Evolutionary conservation across 179 eudicot genomes (phyloP).

Genomic region (Beta corolliflora): DNA sequence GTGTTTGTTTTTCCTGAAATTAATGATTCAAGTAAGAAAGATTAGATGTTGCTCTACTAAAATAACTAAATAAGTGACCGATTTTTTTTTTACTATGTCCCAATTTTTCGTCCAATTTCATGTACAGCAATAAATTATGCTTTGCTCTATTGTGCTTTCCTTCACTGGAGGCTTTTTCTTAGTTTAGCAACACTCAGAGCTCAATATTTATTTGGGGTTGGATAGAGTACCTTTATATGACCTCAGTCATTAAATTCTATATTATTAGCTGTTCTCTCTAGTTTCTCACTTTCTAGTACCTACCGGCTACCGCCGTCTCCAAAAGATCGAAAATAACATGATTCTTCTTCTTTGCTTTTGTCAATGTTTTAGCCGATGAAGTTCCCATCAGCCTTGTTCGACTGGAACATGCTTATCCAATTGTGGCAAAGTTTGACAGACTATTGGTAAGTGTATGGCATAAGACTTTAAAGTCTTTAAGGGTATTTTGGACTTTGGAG

Average conservation of each 20-base stretch:
- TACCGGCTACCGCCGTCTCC: not conserved
- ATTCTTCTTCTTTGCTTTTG: constrained; percentile 10
- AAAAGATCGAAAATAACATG: not conserved
- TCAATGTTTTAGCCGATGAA: constrained; percentile 26
- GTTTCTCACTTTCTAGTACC: not conserved
- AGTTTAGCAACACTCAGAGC: not conserved
- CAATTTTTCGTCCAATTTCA: not conserved
- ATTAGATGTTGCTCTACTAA: not conserved
- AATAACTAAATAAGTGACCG: not conserved
- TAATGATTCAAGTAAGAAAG: not conserved
- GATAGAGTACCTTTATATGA: not conserved
- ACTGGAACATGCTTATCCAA: constrained; percentile 57
- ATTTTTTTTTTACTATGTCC: too few species aligned
- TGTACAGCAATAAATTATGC: not conserved
- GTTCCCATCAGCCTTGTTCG: constrained; percentile 40
- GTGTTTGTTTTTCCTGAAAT: not conserved
- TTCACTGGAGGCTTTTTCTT: not conserved
- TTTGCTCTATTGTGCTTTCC: not conserved
- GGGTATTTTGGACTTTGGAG: not conserved
- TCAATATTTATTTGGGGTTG: not conserved
- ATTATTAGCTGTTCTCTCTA: not conserved
- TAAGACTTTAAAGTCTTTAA: not conserved
- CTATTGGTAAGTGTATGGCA: constrained; percentile 64
- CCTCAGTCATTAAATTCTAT: not conserved
- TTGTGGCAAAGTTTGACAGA: constrained; percentile 65